Percentiles rank a stretch among this genome's conserved stretches.
Evolutionary conservation across 106 monocot genomes (phyloP).

Genomic region (Acorus gramineus): DNA sequence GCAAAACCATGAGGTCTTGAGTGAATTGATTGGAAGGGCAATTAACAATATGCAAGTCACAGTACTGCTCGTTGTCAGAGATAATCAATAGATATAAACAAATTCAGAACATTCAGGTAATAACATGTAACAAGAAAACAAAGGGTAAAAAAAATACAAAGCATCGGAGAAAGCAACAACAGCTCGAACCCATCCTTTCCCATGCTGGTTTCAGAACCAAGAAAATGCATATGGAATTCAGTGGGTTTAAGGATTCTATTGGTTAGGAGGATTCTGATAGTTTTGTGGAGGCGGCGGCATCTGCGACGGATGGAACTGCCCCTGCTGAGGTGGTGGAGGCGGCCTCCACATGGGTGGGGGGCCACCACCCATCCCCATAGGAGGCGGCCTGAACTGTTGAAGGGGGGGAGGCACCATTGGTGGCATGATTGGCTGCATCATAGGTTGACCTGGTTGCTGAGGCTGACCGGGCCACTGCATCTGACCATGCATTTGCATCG

Average conservation of each 20-base stretch:
- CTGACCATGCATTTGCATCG: slow-evolving; percentile 42
- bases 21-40: too few species aligned
- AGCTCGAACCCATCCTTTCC: too few species aligned
- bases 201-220: too few species aligned
- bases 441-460: slow-evolving; percentile 28
- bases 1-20: too few species aligned
- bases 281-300: slow-evolving; percentile 27
- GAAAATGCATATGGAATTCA: neutral
- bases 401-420: slow-evolving; percentile 7
- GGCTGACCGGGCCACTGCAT: slow-evolving; percentile 43
- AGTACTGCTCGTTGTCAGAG: too few species aligned
- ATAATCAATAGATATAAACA: too few species aligned
- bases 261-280: neutral
- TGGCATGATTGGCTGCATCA: slow-evolving; percentile 23
- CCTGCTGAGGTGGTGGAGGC: slow-evolving; percentile 40
- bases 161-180: too few species aligned
- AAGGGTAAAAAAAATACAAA: too few species aligned
- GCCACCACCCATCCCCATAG: slow-evolving; percentile 9
- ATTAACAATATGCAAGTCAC: too few species aligned
- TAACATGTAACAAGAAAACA: too few species aligned
- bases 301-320: slow-evolving; percentile 35
- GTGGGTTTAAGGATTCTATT: neutral
- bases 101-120: too few species aligned
- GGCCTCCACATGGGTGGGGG: slow-evolving; percentile 42
- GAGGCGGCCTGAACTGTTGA: slow-evolving; percentile 49